These are phyloP conservation scores for Stentor coeruleus DNA, from an alignment of 73 alveolate genomes.

Conservation along the genomic window DNA sequence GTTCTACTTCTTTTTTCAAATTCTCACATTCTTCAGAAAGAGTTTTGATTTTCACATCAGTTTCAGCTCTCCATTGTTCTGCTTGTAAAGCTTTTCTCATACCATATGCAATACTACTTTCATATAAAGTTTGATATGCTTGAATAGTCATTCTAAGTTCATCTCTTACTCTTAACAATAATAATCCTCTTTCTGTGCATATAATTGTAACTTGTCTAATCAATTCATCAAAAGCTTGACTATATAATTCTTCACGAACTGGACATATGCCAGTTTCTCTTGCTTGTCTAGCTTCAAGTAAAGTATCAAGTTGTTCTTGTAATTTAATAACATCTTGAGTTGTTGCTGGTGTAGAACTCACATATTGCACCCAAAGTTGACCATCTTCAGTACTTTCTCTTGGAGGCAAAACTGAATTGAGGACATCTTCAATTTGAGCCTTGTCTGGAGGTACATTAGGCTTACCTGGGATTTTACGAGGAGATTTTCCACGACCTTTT, in stretches of 20 bases:
- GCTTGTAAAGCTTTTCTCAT: slow-evolving; percentile 97
- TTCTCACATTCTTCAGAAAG: slow-evolving; percentile 75
- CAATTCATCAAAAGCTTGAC: slow-evolving; percentile 99
- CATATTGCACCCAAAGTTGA: slow-evolving; percentile 93
- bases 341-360: slow-evolving; percentile 94
- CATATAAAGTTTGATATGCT: slow-evolving; percentile 95
- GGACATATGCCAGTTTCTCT: slow-evolving; percentile 99
- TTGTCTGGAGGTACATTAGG: slow-evolving; percentile 41
- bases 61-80: slow-evolving; percentile 85
- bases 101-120: slow-evolving; percentile 96
- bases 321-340: slow-evolving; percentile 95
- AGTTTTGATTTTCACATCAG: slow-evolving; percentile 75
- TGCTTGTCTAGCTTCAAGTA: slow-evolving; percentile 96
- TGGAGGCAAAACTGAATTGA: slow-evolving; percentile 98
- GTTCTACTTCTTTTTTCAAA: slow-evolving; percentile 84
- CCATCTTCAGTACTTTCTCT: slow-evolving; percentile 94
- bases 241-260: slow-evolving; percentile 97
- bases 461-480: slow-evolving; percentile 31
- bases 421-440: slow-evolving; percentile 82
- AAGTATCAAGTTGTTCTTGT: slow-evolving; percentile 94
- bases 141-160: slow-evolving; percentile 90
- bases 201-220: slow-evolving; percentile 93
- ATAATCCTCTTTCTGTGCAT: slow-evolving; percentile 99
- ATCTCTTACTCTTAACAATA: slow-evolving; percentile 95
- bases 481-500: slow-evolving; percentile 53